phyloP scores from a whole-genome alignment of 139 green algal species.

The Penium margaritaceum region DNA sequence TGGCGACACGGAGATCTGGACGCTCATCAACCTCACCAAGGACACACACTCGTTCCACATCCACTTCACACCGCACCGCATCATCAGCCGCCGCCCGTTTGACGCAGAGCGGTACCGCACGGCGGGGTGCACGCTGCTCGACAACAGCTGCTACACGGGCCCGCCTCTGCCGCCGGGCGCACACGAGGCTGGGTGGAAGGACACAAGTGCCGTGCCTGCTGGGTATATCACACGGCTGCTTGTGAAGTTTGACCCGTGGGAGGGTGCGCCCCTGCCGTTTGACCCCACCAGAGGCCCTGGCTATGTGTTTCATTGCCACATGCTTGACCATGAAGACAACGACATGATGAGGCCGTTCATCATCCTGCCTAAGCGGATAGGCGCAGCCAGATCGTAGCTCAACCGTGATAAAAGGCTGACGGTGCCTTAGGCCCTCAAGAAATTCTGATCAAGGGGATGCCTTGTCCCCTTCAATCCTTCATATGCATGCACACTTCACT shows the following conservation, averaged over 20 bases:
- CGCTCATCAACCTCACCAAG: constrained; percentile 18
- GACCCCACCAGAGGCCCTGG: constrained; percentile 1
- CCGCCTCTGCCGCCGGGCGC: neutral
- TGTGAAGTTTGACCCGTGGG: constrained; percentile 9
- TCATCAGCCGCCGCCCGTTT: constrained; percentile 13
- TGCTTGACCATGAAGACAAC: constrained; percentile 38
- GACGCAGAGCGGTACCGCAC: constrained; percentile 2
- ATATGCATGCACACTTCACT: too few species aligned
- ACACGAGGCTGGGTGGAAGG: constrained; percentile 32
- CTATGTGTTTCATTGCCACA: constrained; percentile 39
- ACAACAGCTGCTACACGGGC: constrained; percentile 13
- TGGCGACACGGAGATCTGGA: constrained; percentile 8
- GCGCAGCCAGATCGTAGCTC: too few species aligned
- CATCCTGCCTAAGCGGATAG: constrained; percentile 1
- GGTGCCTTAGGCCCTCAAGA: too few species aligned
- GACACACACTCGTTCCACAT: constrained; percentile 33
- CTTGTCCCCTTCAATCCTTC: too few species aligned
- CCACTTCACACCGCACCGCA: constrained; percentile 6
- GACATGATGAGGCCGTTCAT: constrained; percentile 35
- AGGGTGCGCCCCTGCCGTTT: neutral
- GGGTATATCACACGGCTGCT: constrained; percentile 13
- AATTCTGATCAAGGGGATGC: too few species aligned
- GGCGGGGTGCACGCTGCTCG: neutral
- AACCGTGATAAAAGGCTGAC: too few species aligned
- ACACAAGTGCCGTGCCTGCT: neutral